Evolutionary conservation across 208 protist genomes (phyloP), one percentile per base, ranked within the genome.

Genomic region (Jaenimonas drosophilae): DNA sequence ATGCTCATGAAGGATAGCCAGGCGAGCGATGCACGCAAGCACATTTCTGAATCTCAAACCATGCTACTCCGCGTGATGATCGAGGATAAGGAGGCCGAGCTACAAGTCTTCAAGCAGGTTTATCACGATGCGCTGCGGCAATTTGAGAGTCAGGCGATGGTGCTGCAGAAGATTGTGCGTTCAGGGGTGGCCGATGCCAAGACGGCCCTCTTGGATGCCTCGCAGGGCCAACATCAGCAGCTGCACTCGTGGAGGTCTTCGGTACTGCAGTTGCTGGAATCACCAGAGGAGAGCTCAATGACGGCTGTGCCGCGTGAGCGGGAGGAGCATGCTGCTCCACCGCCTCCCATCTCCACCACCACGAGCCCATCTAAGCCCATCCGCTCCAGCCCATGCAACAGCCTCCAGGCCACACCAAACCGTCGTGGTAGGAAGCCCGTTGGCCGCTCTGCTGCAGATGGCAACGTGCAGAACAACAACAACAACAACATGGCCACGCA

Each of bases 41-140:
- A 93, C 54, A 89, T 93, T 27, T 63, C 76, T 28, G 71, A 76
- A 39, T 84, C 79, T 4, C 79, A 88, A 57, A 54, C 69, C 5
- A 79, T 72, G 46, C 55, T 92, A 19, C 56, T 92, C 19, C 60
- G 66, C 19, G 37, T 60, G 2, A 53, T 80, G 29, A 46, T 88
- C n/a, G 69, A 71, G 46, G 76, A 88, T 30, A 88, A 88, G 65
- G 76, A 84, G 47, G 60, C 54, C 17, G 71, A 77, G 63, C 60
- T 92, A 36, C 60, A 71, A 30, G 30, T 40, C 16, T 85, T 80
- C 63, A 79, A 87, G 52, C 44, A 64, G 20, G 32, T 70, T 1
- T 93, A 93, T 66, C 70, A 80, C 40, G 80, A 88, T 6, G 76
- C 85, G 0, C 64, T 93, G 21, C 24, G 59, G 6, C 67, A 63